Evolutionary conservation across 2,329 filamentous ascomycete species (phyloP).

Genomic region (Microcyclosporella mali): DNA sequence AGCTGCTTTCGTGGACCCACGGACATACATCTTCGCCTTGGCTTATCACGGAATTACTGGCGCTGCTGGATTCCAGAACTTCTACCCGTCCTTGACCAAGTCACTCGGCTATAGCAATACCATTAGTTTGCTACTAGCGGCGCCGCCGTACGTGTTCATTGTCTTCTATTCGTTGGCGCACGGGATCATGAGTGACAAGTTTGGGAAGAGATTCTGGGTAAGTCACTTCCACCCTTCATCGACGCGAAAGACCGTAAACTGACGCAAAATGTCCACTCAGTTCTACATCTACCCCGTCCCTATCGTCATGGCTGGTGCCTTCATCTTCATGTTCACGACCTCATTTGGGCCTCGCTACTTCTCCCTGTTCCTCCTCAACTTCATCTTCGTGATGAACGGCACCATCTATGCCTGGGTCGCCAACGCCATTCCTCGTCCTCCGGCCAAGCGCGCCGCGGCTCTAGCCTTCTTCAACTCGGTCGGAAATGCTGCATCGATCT

Average conservation of each 20-base stretch:
- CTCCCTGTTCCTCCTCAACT: slow-evolving; percentile 49
- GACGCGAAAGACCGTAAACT: no score
- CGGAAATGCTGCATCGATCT: slow-evolving; percentile 64
- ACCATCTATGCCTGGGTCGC: slow-evolving; percentile 68
- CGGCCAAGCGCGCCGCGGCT: slow-evolving; percentile 66
- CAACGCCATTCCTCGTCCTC: slow-evolving; percentile 67
- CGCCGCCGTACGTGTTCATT: slow-evolving; percentile 51
- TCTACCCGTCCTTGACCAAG: slow-evolving; percentile 48
- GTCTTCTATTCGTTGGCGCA: slow-evolving; percentile 45
- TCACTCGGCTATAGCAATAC: slow-evolving; percentile 41
- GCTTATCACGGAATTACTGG: slow-evolving; percentile 46
- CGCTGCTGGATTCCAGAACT: slow-evolving; percentile 51
- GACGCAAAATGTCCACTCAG: no score
- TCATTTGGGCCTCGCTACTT: slow-evolving; percentile 51
- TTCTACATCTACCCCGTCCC: slow-evolving; percentile 50
- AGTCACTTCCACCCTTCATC: no score
- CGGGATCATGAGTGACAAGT: slow-evolving; percentile 40
- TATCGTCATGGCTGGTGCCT: slow-evolving; percentile 46
- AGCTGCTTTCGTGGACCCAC: slow-evolving; percentile 46
- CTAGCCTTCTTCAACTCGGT: slow-evolving; percentile 71
- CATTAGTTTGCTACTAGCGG: slow-evolving; percentile 47
- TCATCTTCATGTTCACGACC: slow-evolving; percentile 50
- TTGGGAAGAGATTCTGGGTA: slow-evolving; percentile 43
- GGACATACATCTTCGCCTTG: slow-evolving; percentile 45
- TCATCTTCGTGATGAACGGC: slow-evolving; percentile 51